Conservation (phyloP, 257 asterid genomes). For the Jaltomata sinuosa region DNA sequence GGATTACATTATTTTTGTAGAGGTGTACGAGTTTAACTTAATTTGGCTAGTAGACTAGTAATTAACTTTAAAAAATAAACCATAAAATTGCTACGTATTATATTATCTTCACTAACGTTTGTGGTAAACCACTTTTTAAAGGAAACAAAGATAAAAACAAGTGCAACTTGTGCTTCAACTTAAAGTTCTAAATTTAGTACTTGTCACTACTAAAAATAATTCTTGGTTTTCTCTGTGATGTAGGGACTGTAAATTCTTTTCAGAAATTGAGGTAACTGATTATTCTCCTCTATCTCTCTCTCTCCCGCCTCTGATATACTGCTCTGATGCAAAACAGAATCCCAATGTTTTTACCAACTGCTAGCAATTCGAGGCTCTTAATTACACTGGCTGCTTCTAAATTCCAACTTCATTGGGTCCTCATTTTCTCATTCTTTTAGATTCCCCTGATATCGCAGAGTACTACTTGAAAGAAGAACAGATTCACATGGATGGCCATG, state of each 20-base stretch:
- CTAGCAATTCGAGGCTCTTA: background rate
- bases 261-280: background rate
- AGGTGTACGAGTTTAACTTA: background rate
- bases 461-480: background rate
- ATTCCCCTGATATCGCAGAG: background rate
- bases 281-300: background rate
- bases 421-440: background rate
- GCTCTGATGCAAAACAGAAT: background rate
- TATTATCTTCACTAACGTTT: background rate
- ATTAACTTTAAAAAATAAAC: too few species aligned
- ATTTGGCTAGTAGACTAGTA: background rate
- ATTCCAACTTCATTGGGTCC: background rate
- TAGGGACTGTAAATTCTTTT: background rate
- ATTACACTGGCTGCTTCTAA: background rate
- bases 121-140: background rate
- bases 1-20: background rate
- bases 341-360: background rate
- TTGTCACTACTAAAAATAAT: background rate
- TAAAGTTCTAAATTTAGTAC: background rate
- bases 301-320: background rate
- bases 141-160: background rate
- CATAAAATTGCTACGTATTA: too few species aligned
- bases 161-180: background rate
- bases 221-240: background rate
- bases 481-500: background rate